Evolutionary conservation across 2,329 filamentous ascomycete species (phyloP).

Genomic region (Thelonectria discophora): DNA sequence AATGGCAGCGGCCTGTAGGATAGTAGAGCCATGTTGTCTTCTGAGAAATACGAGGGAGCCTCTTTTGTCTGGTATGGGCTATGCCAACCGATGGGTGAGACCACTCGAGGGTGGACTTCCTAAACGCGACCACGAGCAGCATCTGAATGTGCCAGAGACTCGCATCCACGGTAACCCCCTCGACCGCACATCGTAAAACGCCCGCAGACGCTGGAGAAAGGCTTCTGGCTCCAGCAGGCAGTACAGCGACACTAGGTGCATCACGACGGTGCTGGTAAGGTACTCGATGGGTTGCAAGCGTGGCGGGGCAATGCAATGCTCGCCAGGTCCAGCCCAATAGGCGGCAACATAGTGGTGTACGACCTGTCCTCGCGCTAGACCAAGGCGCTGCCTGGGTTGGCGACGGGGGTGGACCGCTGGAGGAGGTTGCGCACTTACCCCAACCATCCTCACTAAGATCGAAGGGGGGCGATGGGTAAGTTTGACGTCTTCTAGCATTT

Average conservation of each 20-base stretch:
- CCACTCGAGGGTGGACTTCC: too few species aligned
- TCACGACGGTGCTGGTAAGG: slow-evolving; percentile 29
- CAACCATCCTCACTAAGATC: too few species aligned
- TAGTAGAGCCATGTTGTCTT: too few species aligned
- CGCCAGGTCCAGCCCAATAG: slow-evolving; percentile 26
- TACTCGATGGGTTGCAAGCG: slow-evolving; percentile 32
- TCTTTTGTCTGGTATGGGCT: too few species aligned
- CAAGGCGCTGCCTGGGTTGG: slow-evolving; percentile 26
- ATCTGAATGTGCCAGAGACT: slow-evolving; percentile 35
- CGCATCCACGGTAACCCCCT: not conserved
- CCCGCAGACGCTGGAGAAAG: slow-evolving; percentile 22
- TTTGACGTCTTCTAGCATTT: too few species aligned
- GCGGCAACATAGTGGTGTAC: slow-evolving; percentile 25
- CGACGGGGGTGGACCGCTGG: slow-evolving; percentile 23
- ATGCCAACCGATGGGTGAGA: too few species aligned
- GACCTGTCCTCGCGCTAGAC: slow-evolving; percentile 31
- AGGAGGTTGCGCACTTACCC: slow-evolving; percentile 36
- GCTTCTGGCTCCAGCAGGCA: slow-evolving; percentile 23
- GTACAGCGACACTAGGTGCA: slow-evolving; percentile 32
- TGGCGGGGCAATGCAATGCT: slow-evolving; percentile 26
- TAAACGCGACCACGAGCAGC: slow-evolving; percentile 30
- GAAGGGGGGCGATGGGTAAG: too few species aligned
- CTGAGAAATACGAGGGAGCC: too few species aligned
- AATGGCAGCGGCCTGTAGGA: too few species aligned
- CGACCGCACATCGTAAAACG: slow-evolving; percentile 23